phyloP scores from a whole-genome alignment of 176 grass and related monocot genomes.

The Typha latifolia region DNA sequence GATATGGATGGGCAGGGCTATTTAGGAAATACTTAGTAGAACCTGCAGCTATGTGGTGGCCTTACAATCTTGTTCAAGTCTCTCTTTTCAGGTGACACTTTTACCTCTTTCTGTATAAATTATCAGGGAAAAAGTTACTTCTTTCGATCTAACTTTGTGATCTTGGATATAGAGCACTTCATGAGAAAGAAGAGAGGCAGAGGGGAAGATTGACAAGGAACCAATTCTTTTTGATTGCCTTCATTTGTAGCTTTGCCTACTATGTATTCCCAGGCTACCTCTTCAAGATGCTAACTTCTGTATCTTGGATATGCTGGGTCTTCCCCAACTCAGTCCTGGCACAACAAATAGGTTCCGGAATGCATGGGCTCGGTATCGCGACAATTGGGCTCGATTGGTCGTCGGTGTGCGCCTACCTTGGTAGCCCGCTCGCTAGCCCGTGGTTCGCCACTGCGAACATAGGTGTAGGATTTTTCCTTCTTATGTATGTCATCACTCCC shows the following conservation, averaged over 20 bases:
- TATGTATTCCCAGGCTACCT: conserved; percentile 13
- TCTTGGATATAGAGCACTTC: conserved; percentile 11
- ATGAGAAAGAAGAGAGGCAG: conserved; percentile 12
- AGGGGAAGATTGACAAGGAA: conserved; percentile 6
- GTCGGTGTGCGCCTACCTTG: background rate
- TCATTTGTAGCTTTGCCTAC: conserved; percentile 9
- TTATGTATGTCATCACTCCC: conserved; percentile 11
- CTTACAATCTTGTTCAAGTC: conserved; percentile 79
- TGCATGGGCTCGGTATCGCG: conserved; percentile 3
- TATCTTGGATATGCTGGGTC: conserved; percentile 14
- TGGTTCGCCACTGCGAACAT: background rate
- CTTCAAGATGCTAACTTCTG: conserved; percentile 6
- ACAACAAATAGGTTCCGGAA: conserved; percentile 18
- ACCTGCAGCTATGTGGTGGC: conserved; percentile 97
- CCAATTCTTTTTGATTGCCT: conserved; percentile 16
- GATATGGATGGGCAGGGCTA: conserved; percentile 87
- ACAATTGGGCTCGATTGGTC: conserved; percentile 18
- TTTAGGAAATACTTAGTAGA: conserved; percentile 89
- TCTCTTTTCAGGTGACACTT: conserved; percentile 68
- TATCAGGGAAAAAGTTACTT: too few relatives aligned
- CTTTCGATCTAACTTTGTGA: too few relatives aligned
- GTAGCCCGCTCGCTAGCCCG: background rate
- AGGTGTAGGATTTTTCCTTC: background rate
- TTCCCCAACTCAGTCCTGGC: conserved; percentile 9
- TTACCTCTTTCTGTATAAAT: background rate